These are phyloP conservation scores for Candida easanensis DNA, from an alignment of 805 yeast species.

Conservation along the genomic window DNA sequence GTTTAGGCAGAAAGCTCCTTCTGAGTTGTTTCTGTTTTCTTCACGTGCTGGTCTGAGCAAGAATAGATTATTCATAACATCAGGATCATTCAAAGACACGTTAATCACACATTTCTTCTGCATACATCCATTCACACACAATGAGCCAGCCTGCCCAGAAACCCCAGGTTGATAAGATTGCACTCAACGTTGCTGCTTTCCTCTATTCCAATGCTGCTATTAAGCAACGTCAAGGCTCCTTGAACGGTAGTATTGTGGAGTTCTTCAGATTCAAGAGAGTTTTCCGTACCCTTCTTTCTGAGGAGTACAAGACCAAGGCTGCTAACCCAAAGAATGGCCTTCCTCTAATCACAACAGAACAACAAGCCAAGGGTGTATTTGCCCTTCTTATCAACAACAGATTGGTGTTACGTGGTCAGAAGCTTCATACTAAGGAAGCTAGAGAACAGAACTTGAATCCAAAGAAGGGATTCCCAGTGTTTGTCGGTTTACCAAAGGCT, in stretches of 20 bases:
- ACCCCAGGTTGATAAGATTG: conserved; percentile 43
- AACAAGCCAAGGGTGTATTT: conserved; percentile 60
- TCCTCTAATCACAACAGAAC: conserved; percentile 48
- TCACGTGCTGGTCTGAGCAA: too few relatives aligned
- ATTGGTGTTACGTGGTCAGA: conserved; percentile 71
- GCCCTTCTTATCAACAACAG: conserved; percentile 68
- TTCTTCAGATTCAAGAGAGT: conserved; percentile 88
- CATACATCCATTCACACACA: not conserved
- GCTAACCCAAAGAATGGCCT: conserved; percentile 43
- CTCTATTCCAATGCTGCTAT: conserved; percentile 63
- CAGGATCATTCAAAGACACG: too few relatives aligned
- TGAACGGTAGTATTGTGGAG: conserved; percentile 67
- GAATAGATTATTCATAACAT: too few relatives aligned
- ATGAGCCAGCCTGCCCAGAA: conserved; percentile 10
- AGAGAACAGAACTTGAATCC: conserved; percentile 61
- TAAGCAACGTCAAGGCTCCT: conserved; percentile 80
- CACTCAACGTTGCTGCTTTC: conserved; percentile 67
- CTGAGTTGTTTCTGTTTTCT: too few relatives aligned
- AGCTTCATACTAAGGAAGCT: conserved; percentile 67
- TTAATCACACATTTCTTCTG: too few relatives aligned
- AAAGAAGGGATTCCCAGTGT: conserved; percentile 60
- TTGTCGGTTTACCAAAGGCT: conserved; percentile 55
- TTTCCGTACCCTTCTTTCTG: conserved; percentile 69
- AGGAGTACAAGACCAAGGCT: conserved; percentile 59
- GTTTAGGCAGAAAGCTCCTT: too few relatives aligned